These are phyloP conservation scores for Dothistroma pini DNA, from an alignment of 2,329 filamentous ascomycete genomes.

Conservation along the genomic window DNA sequence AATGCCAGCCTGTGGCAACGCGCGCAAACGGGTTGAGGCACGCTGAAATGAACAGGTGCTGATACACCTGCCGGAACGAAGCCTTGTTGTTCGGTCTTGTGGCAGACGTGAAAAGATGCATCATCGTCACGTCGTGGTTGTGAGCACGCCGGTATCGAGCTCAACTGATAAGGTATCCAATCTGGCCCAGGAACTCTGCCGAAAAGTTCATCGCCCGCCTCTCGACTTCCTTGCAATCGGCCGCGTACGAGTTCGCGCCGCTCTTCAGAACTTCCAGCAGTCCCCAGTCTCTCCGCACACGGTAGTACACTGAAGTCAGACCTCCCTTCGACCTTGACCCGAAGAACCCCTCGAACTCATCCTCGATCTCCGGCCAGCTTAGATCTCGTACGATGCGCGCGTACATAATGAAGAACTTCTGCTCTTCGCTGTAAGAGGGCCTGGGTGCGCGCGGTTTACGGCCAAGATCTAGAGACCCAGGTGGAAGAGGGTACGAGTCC, in stretches of 20 bases:
- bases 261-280: conserved; percentile 33
- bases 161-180: conserved; percentile 26
- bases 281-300: conserved; percentile 33
- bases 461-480: conserved; percentile 2
- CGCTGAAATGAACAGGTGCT: background rate
- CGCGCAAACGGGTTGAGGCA: background rate
- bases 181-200: conserved; percentile 28
- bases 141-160: background rate
- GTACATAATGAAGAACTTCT: conserved; percentile 36
- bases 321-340: conserved; percentile 31
- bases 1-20: background rate
- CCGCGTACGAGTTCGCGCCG: conserved; percentile 24
- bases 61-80: background rate
- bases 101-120: background rate
- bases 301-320: conserved; percentile 35
- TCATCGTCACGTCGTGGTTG: background rate
- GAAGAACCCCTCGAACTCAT: conserved; percentile 25
- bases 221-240: conserved; percentile 28
- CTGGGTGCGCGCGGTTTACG: conserved; percentile 27
- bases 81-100: background rate
- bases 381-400: conserved; percentile 29
- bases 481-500: conserved; percentile 1
- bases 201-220: conserved; percentile 29
- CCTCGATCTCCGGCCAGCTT: conserved; percentile 32
- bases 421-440: conserved; percentile 34